These are phyloP conservation scores for Mycena indigotica DNA, from an alignment of 768 basidiomycete species.

Conservation along the genomic window DNA sequence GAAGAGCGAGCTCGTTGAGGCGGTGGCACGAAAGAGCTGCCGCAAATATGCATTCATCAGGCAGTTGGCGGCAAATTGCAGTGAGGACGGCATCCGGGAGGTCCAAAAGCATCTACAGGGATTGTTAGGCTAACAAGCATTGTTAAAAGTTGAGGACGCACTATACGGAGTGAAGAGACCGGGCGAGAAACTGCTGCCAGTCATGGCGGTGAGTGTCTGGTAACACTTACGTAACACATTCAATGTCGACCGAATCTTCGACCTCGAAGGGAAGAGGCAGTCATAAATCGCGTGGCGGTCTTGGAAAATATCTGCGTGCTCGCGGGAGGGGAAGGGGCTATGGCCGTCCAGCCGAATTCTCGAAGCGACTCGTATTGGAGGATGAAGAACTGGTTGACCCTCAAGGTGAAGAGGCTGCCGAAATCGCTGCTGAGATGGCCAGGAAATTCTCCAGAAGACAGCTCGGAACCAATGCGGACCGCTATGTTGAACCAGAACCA, in stretches of 20 bases:
- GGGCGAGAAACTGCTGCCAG: neutral
- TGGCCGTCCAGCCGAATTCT: conserved; percentile 69
- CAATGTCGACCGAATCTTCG: no score
- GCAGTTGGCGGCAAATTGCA: neutral
- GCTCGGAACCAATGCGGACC: conserved; percentile 70
- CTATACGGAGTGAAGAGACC: neutral
- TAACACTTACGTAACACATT: neutral
- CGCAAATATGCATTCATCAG: neutral
- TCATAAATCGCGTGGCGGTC: conserved; percentile 64
- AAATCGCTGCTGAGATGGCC: conserved; percentile 49
- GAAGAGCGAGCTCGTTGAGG: neutral
- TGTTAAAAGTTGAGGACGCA: neutral
- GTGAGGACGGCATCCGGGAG: neutral
- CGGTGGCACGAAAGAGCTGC: neutral
- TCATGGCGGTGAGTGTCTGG: neutral
- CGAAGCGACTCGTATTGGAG: conserved; percentile 60
- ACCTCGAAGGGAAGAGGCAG: conserved; percentile 38
- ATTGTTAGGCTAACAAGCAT: neutral
- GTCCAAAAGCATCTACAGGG: neutral
- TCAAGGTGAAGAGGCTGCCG: conserved; percentile 48
- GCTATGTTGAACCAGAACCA: conserved; percentile 71
- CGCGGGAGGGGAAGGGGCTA: conserved; percentile 60
- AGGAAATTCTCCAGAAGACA: conserved; percentile 58
- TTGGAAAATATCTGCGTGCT: conserved; percentile 76
- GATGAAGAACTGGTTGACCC: conserved; percentile 45